These are phyloP conservation scores for Ulota crispa DNA, from an alignment of 225 moss, liverwort and hornwort species.

Conservation along the genomic window DNA sequence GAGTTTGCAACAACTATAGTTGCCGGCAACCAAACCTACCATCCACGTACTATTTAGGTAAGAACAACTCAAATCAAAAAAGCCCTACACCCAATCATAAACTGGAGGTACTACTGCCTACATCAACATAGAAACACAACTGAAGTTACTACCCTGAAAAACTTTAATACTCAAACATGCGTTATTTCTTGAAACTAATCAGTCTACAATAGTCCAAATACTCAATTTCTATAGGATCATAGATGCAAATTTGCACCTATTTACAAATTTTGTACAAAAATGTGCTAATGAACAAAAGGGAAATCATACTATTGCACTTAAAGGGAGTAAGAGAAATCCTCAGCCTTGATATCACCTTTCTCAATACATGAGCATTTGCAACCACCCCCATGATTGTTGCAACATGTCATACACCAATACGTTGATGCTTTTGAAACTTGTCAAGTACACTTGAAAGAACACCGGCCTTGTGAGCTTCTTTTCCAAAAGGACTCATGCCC, in stretches of 20 bases:
- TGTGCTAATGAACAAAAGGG: neutral
- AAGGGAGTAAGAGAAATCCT: slow-evolving; percentile 77
- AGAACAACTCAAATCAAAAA: neutral
- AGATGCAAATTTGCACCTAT: slow-evolving; percentile 31
- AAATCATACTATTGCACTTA: slow-evolving; percentile 38
- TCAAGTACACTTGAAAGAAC: slow-evolving; percentile 65
- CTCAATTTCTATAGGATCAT: neutral
- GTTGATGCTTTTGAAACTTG: slow-evolving; percentile 74
- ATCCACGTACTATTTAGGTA: neutral
- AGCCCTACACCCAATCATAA: neutral
- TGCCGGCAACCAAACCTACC: neutral
- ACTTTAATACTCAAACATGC: neutral
- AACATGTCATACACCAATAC: slow-evolving; percentile 66
- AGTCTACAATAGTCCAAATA: neutral
- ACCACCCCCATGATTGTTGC: slow-evolving; percentile 65
- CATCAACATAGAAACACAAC: neutral
- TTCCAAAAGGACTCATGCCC: slow-evolving; percentile 77
- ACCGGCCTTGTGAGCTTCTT: slow-evolving; percentile 67
- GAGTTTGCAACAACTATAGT: neutral
- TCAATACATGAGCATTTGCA: slow-evolving; percentile 54
- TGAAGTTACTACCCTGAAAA: neutral
- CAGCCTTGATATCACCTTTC: slow-evolving; percentile 59
- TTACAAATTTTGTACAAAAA: slow-evolving; percentile 35
- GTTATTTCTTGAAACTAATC: neutral
- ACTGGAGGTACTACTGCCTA: neutral